These are phyloP conservation scores for Tricholoma flavovirens DNA, from an alignment of 768 basidiomycete genomes.

Conservation along the genomic window DNA sequence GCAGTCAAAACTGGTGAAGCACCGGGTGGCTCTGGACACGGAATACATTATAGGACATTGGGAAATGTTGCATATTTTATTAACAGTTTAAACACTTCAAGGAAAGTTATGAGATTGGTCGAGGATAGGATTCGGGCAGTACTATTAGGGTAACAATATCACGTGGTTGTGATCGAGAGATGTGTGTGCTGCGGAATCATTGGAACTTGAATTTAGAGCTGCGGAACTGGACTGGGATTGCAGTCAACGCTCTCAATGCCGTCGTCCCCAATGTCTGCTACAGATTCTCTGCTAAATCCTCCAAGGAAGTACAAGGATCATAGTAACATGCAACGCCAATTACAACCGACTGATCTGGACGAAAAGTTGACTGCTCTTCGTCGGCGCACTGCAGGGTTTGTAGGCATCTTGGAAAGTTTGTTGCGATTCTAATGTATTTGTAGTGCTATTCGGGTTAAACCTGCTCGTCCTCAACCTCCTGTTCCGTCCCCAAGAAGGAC, in stretches of 20 bases:
- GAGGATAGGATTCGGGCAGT: conserved; percentile 57
- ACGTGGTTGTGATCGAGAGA: conserved; percentile 10
- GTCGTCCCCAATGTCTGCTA: neutral
- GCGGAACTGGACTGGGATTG: no score
- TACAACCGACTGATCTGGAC: conserved; percentile 42
- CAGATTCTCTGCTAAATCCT: conserved; percentile 12
- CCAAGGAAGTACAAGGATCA: conserved; percentile 35
- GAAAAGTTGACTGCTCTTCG: conserved; percentile 65
- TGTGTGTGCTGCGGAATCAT: conserved; percentile 16
- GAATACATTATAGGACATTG: conserved; percentile 81
- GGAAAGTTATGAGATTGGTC: conserved; percentile 46
- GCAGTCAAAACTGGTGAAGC: conserved; percentile 42
- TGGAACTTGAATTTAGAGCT: conserved; percentile 2
- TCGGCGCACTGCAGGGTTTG: conserved; percentile 58
- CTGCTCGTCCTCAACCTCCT: conserved; percentile 21
- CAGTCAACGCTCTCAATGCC: no score
- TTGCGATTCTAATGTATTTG: neutral
- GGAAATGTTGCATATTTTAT: conserved; percentile 94
- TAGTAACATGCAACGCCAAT: conserved; percentile 1
- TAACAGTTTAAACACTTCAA: conserved; percentile 72
- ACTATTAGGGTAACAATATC: conserved; percentile 6
- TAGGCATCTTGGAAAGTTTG: no score
- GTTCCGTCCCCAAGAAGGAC: conserved; percentile 30
- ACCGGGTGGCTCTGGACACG: conserved; percentile 52
- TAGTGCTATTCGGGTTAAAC: conserved; percentile 35